Conservation (phyloP, 257 asterid species). For the Solanum pennellii region DNA sequence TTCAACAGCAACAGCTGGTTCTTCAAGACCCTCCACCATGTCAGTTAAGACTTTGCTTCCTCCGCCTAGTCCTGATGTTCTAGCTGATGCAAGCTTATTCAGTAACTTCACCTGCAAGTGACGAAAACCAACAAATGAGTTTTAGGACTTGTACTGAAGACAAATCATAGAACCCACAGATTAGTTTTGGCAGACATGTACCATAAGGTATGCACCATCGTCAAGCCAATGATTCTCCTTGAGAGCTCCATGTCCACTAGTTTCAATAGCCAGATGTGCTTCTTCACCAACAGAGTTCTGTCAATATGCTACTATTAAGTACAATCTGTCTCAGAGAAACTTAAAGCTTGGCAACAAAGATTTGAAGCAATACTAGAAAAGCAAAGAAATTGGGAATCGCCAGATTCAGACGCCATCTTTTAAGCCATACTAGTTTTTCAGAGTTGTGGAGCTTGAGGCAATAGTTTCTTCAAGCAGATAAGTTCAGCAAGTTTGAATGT, state of each 20-base stretch:
- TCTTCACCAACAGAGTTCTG: slow-evolving; percentile 88
- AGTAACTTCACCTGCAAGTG: slow-evolving; percentile 71
- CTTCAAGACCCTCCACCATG: slow-evolving; percentile 84
- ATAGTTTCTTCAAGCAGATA: background rate
- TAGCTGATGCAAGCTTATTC: slow-evolving; percentile 94
- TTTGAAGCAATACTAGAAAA: background rate
- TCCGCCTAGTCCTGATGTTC: slow-evolving; percentile 64
- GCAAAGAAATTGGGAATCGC: background rate
- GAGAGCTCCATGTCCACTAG: slow-evolving; percentile 99
- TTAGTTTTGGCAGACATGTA: slow-evolving; percentile 12
- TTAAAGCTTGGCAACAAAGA: background rate
- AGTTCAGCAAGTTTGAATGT: background rate
- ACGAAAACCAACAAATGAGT: background rate
- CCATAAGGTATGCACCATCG: slow-evolving; percentile 99
- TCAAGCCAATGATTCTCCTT: slow-evolving; percentile 99
- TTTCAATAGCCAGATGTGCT: slow-evolving; percentile 95
- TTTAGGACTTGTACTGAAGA: background rate
- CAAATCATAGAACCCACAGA: background rate
- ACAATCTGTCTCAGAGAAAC: background rate
- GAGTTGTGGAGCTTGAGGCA: background rate
- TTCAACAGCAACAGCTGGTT: slow-evolving; percentile 71
- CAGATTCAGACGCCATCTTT: background rate
- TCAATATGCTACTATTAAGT: slow-evolving; percentile 9
- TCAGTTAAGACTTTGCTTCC: slow-evolving; percentile 97
- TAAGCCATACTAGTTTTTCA: background rate